Evolutionary conservation across 768 basidiomycete species (phyloP), one percentile per base, ranked within the genome.

Genomic region (Tephrocybe sp.): DNA sequence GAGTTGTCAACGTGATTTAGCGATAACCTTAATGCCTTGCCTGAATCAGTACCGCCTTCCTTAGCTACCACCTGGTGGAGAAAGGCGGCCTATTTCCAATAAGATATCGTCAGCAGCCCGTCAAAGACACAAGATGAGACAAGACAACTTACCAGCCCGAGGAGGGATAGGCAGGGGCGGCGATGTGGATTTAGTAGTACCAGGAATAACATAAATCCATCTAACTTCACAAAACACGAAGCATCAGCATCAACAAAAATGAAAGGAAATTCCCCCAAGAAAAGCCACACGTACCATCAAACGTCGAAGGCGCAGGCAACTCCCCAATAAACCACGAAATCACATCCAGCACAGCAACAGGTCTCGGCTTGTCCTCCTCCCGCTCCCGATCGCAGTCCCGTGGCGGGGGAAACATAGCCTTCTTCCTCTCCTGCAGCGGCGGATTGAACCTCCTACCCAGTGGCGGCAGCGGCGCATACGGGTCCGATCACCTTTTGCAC

Each of bases 201-300:
- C 84, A 0, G 92, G 89, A 49, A 93, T 90, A 30, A 87, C 82
- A 42, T 89, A 88, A 60, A 82, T 89, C 31, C 83, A 78, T 67
- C 85, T 26, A 92, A 62, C 53, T 86, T 85, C 84, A n/a, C 45
- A 31, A 26, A 19, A 26, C 39, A n/a, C n/a, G n/a, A n/a, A n/a
- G n/a, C n/a, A n/a, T n/a, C 11, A 42, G 43, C 33, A 20, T 43
- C 26, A 38, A 19, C 39, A 20, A 41, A 44, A 49, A 5, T 2
- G 10, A 2, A 19, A 30, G 12, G 17, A 1, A 33, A 14, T 39
- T n/a, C n/a, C n/a, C 33, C 2, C 32, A 10, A 34, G n/a, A 48
- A 41, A 57, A 33, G 36, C n/a, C n/a, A 47, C 45, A 75, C 83
- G 59, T 56, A 93, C 93, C 95, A 68, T 97, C 91, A 65, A 97